These are phyloP conservation scores for Alternaria rosae DNA, from an alignment of 2,329 filamentous ascomycete genomes.

Conservation along the genomic window DNA sequence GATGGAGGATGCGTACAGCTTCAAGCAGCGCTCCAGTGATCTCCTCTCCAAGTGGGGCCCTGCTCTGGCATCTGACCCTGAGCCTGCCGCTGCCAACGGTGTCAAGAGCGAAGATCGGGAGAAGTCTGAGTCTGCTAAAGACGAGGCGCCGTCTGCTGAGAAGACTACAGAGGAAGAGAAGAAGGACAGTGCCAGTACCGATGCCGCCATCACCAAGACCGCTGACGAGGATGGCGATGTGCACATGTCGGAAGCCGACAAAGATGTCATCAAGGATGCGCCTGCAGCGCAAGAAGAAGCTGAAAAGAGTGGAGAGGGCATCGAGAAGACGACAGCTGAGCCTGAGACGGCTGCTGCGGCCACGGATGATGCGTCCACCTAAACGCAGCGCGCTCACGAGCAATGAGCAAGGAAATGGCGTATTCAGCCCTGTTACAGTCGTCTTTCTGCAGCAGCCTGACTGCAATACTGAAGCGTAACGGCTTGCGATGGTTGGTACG, in stretches of 20 bases:
- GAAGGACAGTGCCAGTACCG: conserved; percentile 34
- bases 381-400: background rate
- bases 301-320: conserved; percentile 14
- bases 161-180: conserved; percentile 39
- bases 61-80: conserved; percentile 61
- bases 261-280: conserved; percentile 24
- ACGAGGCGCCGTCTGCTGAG: conserved; percentile 41
- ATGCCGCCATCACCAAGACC: conserved; percentile 26
- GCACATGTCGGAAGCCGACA: conserved; percentile 35
- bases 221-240: conserved; percentile 36
- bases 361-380: conserved; percentile 9
- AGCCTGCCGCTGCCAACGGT: conserved; percentile 41
- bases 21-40: conserved; percentile 81
- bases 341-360: conserved; percentile 14
- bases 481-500: background rate
- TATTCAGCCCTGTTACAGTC: background rate
- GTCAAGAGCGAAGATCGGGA: conserved; percentile 48
- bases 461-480: background rate
- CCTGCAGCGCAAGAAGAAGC: conserved; percentile 27
- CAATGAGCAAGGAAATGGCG: background rate
- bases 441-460: background rate
- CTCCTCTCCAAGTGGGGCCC: conserved; percentile 91
- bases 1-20: conserved; percentile 85
- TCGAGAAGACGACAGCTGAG: conserved; percentile 15
- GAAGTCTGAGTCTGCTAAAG: conserved; percentile 45